Evolutionary conservation across 1,284 basidiomycete genomes (phyloP).

Genomic region (Laetiporus sulphureus): DNA sequence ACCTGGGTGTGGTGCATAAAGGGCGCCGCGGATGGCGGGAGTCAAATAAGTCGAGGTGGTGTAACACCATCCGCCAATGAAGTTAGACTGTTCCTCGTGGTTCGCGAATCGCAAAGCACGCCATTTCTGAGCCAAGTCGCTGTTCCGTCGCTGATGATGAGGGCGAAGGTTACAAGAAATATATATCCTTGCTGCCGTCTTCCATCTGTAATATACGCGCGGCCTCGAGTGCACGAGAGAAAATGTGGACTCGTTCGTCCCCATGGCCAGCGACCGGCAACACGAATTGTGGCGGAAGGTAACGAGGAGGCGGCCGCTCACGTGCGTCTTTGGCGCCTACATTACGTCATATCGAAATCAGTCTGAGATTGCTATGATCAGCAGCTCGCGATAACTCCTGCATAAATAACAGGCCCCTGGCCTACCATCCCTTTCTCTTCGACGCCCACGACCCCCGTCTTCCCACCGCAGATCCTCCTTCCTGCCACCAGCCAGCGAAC

Average conservation of each 20-base stretch:
- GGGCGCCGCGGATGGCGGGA: no score
- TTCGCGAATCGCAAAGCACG: no score
- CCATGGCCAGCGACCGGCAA: no score
- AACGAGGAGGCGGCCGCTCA: conserved; percentile 4
- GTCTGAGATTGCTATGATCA: conserved; percentile 6
- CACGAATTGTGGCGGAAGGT: background rate
- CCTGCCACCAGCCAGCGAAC: conserved; percentile 1
- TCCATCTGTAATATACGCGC: no score
- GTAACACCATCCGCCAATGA: no score
- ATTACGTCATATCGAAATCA: conserved; percentile 7
- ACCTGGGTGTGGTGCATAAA: no score
- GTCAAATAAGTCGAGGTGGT: no score
- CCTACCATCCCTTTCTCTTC: background rate
- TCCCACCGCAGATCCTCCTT: conserved; percentile 7
- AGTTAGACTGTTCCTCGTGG: no score
- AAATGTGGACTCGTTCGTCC: background rate
- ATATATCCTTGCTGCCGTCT: background rate
- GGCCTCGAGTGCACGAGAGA: background rate
- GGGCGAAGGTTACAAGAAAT: background rate
- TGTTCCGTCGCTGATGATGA: background rate
- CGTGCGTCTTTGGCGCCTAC: background rate
- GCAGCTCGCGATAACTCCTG: conserved; percentile 3
- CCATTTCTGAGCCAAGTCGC: background rate
- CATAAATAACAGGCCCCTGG: conserved; percentile 15
- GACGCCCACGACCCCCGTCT: conserved; percentile 6